Base-by-base conservation (phyloP, 73 alveolate genomes). In the Paramecium bursaria region DNA sequence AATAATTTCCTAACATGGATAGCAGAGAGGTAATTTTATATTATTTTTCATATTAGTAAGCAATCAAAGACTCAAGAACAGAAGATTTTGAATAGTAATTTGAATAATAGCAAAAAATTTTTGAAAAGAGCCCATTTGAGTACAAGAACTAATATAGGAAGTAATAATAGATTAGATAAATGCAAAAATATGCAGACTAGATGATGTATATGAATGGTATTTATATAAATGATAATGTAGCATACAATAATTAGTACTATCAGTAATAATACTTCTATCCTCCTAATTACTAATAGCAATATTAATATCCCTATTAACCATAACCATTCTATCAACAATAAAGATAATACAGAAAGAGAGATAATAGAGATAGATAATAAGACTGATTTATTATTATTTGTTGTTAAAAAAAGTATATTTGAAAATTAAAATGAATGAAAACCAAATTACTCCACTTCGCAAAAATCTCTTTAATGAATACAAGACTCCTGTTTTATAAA, bases 151-250 rank as follows among this genome's bases (percentile, higher is more conserved):
- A 57, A 30, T 50, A 57, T 11, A 57, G 33, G 51, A 57, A 50
- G 33, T 57, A 57, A 57, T 30, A 57, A n/a, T 13, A 57, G 15
- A 5, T 30, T 4, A 57, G 76, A 57, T 57, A 50, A 50, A 30
- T 30, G 9, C 13, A 48, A 23, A 57, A 57, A 57, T 57, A 57
- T 26, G 76, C 76, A 5, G 76, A 57, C 33, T 50, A 57, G 33
- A 57, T 57, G 76, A 57, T 57, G 76, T 57, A 57, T 23, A 57
- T 57, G 76, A 15, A 50, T 30, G 76, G 76, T 57, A 57, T 27
- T 57, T 29, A 22, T 21, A 1, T 1, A 21, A n/a, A n/a, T n/a
- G n/a, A n/a, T n/a, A n/a, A n/a, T n/a, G n/a, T n/a, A n/a, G n/a
- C n/a, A n/a, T n/a, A n/a, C n/a, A n/a, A n/a, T n/a, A n/a, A n/a